These are phyloP conservation scores for Megacollybia platyphylla DNA, from an alignment of 1,284 basidiomycete genomes.

Conservation along the genomic window DNA sequence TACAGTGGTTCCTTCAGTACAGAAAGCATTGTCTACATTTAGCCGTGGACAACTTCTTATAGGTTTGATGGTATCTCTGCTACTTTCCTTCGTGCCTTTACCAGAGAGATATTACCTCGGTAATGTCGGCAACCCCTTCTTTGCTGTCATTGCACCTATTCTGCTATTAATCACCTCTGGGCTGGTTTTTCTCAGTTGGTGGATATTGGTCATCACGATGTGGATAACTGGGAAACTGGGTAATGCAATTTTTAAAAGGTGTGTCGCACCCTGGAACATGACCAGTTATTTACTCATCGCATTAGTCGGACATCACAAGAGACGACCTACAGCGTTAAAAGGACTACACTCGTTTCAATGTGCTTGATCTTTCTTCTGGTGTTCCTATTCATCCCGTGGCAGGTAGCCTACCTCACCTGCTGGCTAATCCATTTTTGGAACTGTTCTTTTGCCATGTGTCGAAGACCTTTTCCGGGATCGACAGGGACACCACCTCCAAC, in stretches of 20 bases:
- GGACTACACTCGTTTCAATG: conserved; percentile 46
- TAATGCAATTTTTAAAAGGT: conserved; percentile 26
- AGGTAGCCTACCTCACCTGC: conserved; percentile 78
- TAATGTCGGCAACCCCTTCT: conserved; percentile 33
- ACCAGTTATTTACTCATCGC: conserved; percentile 1
- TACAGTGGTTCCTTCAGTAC: conserved; percentile 33
- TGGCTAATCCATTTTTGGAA: conserved; percentile 67
- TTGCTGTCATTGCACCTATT: conserved; percentile 39
- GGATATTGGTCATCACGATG: conserved; percentile 28
- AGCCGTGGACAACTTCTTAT: conserved; percentile 23
- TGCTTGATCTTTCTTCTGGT: conserved; percentile 51
- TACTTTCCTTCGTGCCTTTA: conserved; percentile 44
- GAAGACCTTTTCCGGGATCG: conserved; percentile 12
- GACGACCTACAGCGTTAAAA: conserved; percentile 22
- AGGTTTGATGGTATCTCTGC: conserved; percentile 27
- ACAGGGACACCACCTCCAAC: conserved; percentile 9
- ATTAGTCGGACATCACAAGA: conserved; percentile 9
- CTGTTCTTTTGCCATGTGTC: conserved; percentile 26
- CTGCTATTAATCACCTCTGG: conserved; percentile 46
- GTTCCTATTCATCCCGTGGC: conserved; percentile 74
- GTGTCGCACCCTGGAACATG: conserved; percentile 7
- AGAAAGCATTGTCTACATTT: conserved; percentile 32
- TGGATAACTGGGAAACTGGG: conserved; percentile 25
- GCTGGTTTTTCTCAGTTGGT: conserved; percentile 48
- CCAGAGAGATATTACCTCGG: conserved; percentile 44